These are phyloP conservation scores for Capsicum rhomboideum DNA, from an alignment of 257 asterid genomes.

Conservation along the genomic window DNA sequence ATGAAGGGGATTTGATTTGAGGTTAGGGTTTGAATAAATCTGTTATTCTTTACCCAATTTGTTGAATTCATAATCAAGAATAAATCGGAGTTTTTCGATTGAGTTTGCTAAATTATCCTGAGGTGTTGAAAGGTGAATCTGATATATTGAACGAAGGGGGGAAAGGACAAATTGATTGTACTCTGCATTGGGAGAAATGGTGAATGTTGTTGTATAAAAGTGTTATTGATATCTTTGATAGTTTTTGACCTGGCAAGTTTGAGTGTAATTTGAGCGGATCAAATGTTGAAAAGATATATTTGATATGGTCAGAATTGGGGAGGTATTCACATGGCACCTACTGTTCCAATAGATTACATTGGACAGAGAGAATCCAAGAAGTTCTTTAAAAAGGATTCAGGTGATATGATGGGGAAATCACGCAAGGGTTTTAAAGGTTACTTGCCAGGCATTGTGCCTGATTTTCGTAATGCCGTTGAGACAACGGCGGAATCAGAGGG, in stretches of 20 bases:
- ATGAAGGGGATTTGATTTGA: constrained; percentile 1
- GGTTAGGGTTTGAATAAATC: constrained; percentile 14
- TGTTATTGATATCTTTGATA: constrained; percentile 10
- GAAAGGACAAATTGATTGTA: background rate
- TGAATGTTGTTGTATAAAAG: constrained; percentile 1
- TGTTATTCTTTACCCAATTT: background rate
- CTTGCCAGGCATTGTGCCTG: constrained; percentile 48
- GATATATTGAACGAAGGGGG: background rate
- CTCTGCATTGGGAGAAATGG: constrained; percentile 7
- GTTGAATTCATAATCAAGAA: background rate
- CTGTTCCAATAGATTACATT: constrained; percentile 48
- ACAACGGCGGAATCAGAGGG: constrained; percentile 64
- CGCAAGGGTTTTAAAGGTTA: constrained; percentile 53
- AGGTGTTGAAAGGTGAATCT: background rate
- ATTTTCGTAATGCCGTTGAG: constrained; percentile 55
- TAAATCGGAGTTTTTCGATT: background rate
- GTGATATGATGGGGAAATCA: constrained; percentile 54
- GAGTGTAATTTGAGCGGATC: constrained; percentile 2
- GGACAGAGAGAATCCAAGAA: constrained; percentile 37
- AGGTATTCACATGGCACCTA: constrained; percentile 49
- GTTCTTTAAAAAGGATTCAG: constrained; percentile 19
- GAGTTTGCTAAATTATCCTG: background rate
- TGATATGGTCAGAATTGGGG: constrained; percentile 37
- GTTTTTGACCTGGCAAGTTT: constrained; percentile 4
- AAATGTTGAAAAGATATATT: constrained; percentile 15